Evolutionary conservation across 2,329 filamentous ascomycete species (phyloP).

Genomic region (Dothideomycetes sp.): DNA sequence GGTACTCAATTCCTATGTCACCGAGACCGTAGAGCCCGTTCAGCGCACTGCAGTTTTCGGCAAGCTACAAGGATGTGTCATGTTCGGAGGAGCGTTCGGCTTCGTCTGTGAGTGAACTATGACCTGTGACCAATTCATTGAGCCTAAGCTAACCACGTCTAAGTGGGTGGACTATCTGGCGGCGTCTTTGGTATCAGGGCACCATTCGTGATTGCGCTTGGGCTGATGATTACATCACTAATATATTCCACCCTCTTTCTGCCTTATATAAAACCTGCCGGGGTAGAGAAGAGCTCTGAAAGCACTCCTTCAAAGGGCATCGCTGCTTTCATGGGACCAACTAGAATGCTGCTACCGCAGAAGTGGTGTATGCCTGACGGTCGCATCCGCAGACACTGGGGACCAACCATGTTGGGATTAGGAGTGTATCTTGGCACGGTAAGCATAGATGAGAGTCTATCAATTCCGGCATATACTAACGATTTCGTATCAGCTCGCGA

Average conservation of each 20-base stretch:
- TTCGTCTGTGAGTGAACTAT: constrained; percentile 35
- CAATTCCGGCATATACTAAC: not conserved
- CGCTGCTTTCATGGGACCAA: constrained; percentile 49
- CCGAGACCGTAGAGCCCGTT: constrained; percentile 50
- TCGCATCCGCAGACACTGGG: constrained; percentile 43
- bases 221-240: constrained; percentile 38
- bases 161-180: constrained; percentile 51
- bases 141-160: no score
- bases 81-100: constrained; percentile 55
- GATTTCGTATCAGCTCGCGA: constrained; percentile 38
- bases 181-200: constrained; percentile 51
- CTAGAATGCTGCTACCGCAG: constrained; percentile 51
- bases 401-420: constrained; percentile 51
- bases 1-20: constrained; percentile 56
- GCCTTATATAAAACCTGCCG: constrained; percentile 33
- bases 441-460: not conserved
- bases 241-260: constrained; percentile 31
- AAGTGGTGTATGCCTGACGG: constrained; percentile 43
- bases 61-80: constrained; percentile 53
- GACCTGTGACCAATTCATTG: not conserved
- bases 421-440: constrained; percentile 49
- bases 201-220: constrained; percentile 54
- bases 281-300: constrained; percentile 14
- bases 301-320: constrained; percentile 16
- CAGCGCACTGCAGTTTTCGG: constrained; percentile 56